phyloP scores from a whole-genome alignment of 2,329 filamentous ascomycete species.

The Passalora sequoiae region DNA sequence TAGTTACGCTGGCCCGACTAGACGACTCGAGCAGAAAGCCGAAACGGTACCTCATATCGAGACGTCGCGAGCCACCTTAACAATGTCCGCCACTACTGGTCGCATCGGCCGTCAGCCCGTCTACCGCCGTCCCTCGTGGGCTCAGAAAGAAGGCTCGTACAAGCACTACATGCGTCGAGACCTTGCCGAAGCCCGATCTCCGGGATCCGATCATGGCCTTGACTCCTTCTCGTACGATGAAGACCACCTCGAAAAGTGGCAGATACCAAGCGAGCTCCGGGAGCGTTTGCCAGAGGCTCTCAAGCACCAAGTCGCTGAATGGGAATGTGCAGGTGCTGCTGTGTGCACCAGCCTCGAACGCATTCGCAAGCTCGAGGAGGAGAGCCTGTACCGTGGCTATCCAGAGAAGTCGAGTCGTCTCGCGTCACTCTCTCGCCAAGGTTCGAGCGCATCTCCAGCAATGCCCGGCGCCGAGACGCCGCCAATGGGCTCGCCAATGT shows the following conservation, averaged over 20 bases:
- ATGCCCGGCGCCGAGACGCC: constrained; percentile 10
- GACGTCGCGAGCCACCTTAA: neutral
- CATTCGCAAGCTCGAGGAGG: constrained; percentile 30
- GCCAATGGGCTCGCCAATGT: constrained; percentile 17
- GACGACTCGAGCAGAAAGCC: neutral
- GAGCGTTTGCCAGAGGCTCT: constrained; percentile 35
- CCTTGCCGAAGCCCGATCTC: constrained; percentile 19
- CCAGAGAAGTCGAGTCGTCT: constrained; percentile 23
- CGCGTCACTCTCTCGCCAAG: constrained; percentile 15
- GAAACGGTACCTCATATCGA: neutral
- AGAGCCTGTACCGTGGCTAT: constrained; percentile 32
- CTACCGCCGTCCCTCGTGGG: constrained; percentile 30
- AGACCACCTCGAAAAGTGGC: constrained; percentile 36
- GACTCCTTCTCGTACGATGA: constrained; percentile 35
- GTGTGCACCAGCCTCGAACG: constrained; percentile 40
- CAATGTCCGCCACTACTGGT: constrained; percentile 3
- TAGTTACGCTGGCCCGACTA: constrained; percentile 1
- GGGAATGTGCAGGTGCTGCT: constrained; percentile 43
- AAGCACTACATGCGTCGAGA: constrained; percentile 23
- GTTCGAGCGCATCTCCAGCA: constrained; percentile 11
- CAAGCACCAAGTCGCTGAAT: constrained; percentile 31
- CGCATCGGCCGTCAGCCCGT: constrained; percentile 17
- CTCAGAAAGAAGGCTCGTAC: constrained; percentile 23
- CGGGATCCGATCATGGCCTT: constrained; percentile 23
- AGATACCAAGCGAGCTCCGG: constrained; percentile 36